Percentiles rank a stretch among this genome's conserved stretches.
Conservation (phyloP, 75 land plant species). For the Sequoiadendron giganteum region DNA sequence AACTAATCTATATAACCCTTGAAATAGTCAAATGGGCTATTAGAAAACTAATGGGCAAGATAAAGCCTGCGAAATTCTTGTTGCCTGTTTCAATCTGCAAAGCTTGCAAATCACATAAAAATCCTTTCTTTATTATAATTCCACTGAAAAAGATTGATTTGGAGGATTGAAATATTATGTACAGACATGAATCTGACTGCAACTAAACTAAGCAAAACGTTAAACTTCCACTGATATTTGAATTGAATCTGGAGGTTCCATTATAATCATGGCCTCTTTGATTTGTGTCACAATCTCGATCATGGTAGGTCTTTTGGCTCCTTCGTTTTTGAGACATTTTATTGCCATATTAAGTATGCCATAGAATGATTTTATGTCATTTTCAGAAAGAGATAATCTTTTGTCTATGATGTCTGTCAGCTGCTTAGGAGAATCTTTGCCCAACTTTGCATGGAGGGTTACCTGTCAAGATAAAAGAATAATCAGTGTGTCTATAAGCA, state of each 20-base stretch:
- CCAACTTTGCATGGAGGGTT: neutral
- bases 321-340: neutral
- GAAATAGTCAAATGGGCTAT: no score
- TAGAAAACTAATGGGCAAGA: no score
- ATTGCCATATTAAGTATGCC: neutral
- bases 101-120: no score
- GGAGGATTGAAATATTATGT: neutral
- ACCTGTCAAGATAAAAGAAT: neutral
- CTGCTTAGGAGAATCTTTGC: neutral
- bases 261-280: neutral
- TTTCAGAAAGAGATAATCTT: neutral
- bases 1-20: no score
- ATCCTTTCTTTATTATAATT: no score
- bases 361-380: neutral
- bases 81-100: no score
- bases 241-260: neutral
- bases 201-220: neutral
- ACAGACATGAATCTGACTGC: neutral
- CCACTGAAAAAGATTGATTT: no score
- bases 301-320: neutral
- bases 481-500: neutral
- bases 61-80: no score
- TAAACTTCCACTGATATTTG: neutral
- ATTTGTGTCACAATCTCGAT: neutral
- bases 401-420: neutral